Percentiles rank a stretch among this genome's conserved stretches.
Evolutionary conservation across 2,329 filamentous ascomycete species (phyloP).

Genomic region (Fusarium tanahbumbuense): DNA sequence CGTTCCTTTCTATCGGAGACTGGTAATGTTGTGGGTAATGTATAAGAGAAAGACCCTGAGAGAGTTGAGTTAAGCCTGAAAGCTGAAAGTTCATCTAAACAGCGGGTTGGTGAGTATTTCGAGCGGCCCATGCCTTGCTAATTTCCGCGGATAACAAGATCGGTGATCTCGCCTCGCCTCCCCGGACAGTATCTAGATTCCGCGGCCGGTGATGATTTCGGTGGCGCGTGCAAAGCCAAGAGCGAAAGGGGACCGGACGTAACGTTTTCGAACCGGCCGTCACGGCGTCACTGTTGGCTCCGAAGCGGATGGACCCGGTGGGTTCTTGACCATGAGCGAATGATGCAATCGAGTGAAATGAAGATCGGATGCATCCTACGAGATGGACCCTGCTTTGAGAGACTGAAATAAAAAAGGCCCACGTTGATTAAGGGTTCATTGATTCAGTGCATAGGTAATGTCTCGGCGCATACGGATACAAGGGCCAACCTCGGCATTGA

Average conservation of each 20-base stretch:
- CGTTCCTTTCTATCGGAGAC: conserved; percentile 2
- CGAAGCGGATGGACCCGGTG: conserved; percentile 19
- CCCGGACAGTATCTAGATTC: conserved; percentile 19
- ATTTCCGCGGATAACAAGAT: neutral
- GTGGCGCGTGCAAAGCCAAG: conserved; percentile 28
- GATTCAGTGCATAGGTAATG: neutral
- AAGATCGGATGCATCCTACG: conserved; percentile 24
- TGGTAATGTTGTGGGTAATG: neutral
- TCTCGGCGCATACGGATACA: conserved; percentile 1
- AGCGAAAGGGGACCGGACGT: conserved; percentile 9
- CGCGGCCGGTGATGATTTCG: conserved; percentile 37
- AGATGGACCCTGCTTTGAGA: neutral
- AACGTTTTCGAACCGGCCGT: conserved; percentile 18
- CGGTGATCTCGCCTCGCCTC: neutral
- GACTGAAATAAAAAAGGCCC: neutral
- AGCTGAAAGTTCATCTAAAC: neutral
- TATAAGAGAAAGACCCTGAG: conserved; percentile 4
- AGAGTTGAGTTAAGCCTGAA: neutral
- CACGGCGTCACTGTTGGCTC: conserved; percentile 7
- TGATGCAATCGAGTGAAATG: conserved; percentile 24
- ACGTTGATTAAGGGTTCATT: conserved; percentile 7
- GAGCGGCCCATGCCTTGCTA: conserved; percentile 3
- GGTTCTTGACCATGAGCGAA: neutral
- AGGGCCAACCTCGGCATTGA: conserved; percentile 28
- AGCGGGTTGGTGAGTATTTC: conserved; percentile 20